phyloP scores from a whole-genome alignment of 2,329 filamentous ascomycete species.

The Fusarium sacchari region DNA sequence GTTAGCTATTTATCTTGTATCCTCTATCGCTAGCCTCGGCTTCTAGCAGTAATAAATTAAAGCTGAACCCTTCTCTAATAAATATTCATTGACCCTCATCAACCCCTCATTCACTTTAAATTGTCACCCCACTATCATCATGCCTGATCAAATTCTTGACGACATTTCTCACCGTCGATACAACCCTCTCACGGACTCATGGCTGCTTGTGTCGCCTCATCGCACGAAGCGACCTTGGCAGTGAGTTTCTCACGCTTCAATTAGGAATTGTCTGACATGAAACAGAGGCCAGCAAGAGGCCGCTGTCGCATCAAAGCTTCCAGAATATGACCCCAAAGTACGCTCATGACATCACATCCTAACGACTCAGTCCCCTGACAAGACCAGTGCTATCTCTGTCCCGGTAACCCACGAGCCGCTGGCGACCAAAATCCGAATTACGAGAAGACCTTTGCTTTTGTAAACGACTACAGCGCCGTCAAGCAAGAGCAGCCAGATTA shows the following conservation, averaged over 20 bases:
- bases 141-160: constrained; percentile 83
- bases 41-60: constrained; percentile 11
- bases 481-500: constrained; percentile 93
- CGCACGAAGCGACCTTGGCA: constrained; percentile 98
- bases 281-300: constrained; percentile 80
- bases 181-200: constrained; percentile 89
- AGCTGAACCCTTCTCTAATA: background rate
- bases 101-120: constrained; percentile 8
- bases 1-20: constrained; percentile 25
- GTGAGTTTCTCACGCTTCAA: constrained; percentile 62
- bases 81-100: background rate
- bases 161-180: constrained; percentile 97
- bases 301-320: constrained; percentile 73
- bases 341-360: constrained; percentile 34
- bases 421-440: constrained; percentile 90
- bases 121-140: constrained; percentile 50
- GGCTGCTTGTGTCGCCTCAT: constrained; percentile 95
- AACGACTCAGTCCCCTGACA: constrained; percentile 10
- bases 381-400: constrained; percentile 88
- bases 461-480: constrained; percentile 97
- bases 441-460: constrained; percentile 87
- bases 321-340: constrained; percentile 82
- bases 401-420: constrained; percentile 86
- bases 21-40: background rate
- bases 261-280: constrained; percentile 4